A percentile compares a stretch with the other conserved stretches of the same genome.
Evolutionary conservation across 306 rosid species (phyloP).

Genomic region (Quercus aquifolioides): DNA sequence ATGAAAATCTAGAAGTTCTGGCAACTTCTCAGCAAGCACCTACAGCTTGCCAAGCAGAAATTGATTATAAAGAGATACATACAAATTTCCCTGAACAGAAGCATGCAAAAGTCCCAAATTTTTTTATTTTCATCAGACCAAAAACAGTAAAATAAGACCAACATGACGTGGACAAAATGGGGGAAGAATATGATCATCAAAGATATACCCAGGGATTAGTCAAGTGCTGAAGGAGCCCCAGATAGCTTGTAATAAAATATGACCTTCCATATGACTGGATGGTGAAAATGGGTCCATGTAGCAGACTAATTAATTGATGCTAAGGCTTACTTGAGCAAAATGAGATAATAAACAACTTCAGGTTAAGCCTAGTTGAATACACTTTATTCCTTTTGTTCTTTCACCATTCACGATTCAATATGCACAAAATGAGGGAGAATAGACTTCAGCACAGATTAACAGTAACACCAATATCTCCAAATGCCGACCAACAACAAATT

Average conservation of each 20-base stretch:
- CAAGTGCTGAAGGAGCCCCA: neutral
- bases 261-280: neutral
- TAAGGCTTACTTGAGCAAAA: neutral
- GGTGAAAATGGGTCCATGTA: neutral
- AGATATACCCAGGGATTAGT: neutral
- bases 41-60: conserved; percentile 37
- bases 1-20: conserved; percentile 83
- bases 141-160: neutral
- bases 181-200: neutral
- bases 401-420: neutral
- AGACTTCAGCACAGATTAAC: neutral
- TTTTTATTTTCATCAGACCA: neutral
- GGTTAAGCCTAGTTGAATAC: neutral
- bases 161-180: neutral
- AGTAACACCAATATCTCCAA: neutral
- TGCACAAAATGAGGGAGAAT: neutral
- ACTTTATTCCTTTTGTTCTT: neutral
- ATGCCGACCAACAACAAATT: neutral
- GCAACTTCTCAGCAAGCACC: conserved; percentile 91
- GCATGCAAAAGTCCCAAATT: neutral
- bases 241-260: neutral
- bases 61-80: neutral
- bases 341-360: neutral
- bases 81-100: neutral
- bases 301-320: neutral